phyloP scores from a whole-genome alignment of 345 rosid species.

The Lumnitzera racemosa region DNA sequence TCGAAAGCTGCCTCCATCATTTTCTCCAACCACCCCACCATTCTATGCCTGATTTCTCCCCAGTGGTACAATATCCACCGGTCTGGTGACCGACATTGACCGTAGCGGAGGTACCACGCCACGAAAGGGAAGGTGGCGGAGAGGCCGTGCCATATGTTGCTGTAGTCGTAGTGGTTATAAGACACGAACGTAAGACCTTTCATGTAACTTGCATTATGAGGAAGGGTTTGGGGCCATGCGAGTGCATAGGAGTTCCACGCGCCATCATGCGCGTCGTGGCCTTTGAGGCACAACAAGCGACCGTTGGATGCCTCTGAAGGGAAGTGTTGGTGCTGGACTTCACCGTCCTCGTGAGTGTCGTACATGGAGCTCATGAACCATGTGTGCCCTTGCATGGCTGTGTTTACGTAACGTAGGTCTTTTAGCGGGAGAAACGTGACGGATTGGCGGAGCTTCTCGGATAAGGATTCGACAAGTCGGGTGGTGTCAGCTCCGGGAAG shows the following conservation, averaged over 20 bases:
- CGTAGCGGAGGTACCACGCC: constrained; percentile 51
- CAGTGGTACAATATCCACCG: constrained; percentile 66
- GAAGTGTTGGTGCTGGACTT: constrained; percentile 57
- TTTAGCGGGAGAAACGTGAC: constrained; percentile 63
- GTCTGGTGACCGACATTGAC: constrained; percentile 28
- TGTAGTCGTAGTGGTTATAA: constrained; percentile 55
- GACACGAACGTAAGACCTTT: constrained; percentile 58
- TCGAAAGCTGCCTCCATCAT: constrained; percentile 41
- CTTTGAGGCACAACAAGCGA: constrained; percentile 51
- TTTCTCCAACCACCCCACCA: constrained; percentile 40
- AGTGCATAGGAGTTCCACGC: constrained; percentile 68
- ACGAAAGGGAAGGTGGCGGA: constrained; percentile 45
- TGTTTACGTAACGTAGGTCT: constrained; percentile 41
- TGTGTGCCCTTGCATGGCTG: constrained; percentile 47
- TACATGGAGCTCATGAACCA: constrained; percentile 78
- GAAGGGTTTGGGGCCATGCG: constrained; percentile 56
- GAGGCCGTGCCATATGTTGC: constrained; percentile 70
- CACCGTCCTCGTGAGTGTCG: constrained; percentile 47
- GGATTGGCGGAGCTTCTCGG: constrained; percentile 38
- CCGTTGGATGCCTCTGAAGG: constrained; percentile 46
- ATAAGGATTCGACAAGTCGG: constrained; percentile 8
- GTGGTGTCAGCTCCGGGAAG: no score
- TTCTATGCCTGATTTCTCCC: constrained; percentile 58
- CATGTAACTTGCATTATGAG: constrained; percentile 31
- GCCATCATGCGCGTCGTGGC: constrained; percentile 53